These are phyloP conservation scores for Scedosporium minutisporum DNA, from an alignment of 2,329 filamentous ascomycete genomes.

Conservation along the genomic window DNA sequence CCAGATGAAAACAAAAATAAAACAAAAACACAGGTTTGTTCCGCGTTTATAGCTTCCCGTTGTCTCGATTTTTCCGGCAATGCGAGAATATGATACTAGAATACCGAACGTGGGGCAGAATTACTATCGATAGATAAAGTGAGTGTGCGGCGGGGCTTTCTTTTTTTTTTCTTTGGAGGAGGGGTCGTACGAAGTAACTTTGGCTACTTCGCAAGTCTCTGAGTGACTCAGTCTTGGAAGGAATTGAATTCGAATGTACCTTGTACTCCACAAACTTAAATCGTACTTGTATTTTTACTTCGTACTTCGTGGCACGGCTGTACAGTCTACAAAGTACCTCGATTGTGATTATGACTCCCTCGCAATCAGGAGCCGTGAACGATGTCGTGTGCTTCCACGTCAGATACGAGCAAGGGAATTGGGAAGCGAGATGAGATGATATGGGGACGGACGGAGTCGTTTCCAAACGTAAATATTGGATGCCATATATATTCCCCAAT, in stretches of 20 bases:
- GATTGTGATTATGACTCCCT: not conserved
- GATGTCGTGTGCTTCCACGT: not conserved
- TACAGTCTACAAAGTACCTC: not conserved
- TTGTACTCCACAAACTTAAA: not conserved
- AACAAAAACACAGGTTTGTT: not conserved
- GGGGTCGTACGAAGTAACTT: not conserved
- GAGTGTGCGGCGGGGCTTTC: not conserved
- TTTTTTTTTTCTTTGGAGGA: not conserved
- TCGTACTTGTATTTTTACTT: no score
- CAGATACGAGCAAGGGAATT: not conserved
- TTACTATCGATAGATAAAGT: not conserved
- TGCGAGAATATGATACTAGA: not conserved
- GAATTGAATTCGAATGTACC: not conserved
- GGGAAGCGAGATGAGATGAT: not conserved
- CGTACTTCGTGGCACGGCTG: no score
- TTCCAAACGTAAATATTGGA: not conserved
- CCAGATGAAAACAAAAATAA: not conserved
- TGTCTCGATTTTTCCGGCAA: not conserved
- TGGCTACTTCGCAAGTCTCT: not conserved
- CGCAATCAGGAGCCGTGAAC: not conserved
- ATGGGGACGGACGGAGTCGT: not conserved
- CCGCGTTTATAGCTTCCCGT: not conserved
- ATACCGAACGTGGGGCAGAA: not conserved
- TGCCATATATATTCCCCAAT: not conserved
- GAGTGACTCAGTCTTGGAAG: not conserved